phyloP scores from a whole-genome alignment of 2,329 filamentous ascomycete species.

The Trichophyton benhamiae region DNA sequence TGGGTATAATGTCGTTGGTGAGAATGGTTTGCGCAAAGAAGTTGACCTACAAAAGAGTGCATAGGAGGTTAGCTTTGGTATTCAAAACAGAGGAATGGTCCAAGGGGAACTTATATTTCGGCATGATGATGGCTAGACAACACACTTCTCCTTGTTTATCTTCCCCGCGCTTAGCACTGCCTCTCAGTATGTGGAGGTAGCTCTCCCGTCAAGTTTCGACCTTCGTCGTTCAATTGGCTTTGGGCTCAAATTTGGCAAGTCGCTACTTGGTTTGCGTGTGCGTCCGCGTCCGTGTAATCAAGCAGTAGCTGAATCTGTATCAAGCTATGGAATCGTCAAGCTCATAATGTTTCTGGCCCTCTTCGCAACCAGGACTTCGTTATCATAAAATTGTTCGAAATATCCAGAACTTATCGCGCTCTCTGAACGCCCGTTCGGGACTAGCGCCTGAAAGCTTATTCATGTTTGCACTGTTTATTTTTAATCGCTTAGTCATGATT shows the following conservation, averaged over 20 bases:
- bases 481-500: not conserved
- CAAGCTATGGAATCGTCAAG: not conserved
- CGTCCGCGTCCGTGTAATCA: too few species aligned
- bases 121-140: conserved; percentile 43
- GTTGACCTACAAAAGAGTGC: conserved; percentile 58
- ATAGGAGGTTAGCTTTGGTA: conserved; percentile 27
- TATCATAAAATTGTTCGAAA: not conserved
- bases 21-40: conserved; percentile 8
- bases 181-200: not conserved
- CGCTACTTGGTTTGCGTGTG: too few species aligned
- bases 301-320: not conserved
- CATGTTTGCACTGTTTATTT: not conserved
- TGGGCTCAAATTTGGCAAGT: not conserved
- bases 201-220: not conserved
- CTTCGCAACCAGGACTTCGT: not conserved
- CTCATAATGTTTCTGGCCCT: not conserved
- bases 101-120: conserved; percentile 59
- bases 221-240: not conserved
- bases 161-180: not conserved
- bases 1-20: not conserved
- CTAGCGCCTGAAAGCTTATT: not conserved
- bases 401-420: not conserved
- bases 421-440: not conserved
- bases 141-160: not conserved
- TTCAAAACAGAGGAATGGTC: conserved; percentile 1